Base-by-base conservation (phyloP, 495 filamentous ascomycete genomes). In the Extremus antarcticus region DNA sequence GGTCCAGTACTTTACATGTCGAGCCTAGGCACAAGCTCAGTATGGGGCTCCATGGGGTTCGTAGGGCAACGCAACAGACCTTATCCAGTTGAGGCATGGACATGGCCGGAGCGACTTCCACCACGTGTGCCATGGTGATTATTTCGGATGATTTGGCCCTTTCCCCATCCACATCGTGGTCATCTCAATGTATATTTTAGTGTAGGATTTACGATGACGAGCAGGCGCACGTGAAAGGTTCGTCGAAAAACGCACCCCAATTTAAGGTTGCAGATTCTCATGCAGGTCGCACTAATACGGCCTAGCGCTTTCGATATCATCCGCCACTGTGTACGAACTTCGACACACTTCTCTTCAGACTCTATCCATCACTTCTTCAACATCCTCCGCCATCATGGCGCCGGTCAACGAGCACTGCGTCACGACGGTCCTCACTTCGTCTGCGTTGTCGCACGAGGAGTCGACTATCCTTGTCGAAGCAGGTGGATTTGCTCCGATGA, bases 1-100 rank as follows among this genome's bases (percentile, higher is more conserved):
- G 57, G 88, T 80, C 84, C 91, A 97, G 76, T 95, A 98, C 65
- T 84, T 88, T 64, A 91, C 74, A 68, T 98, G 92, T 23, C 59
- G 59, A 7, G 50, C 16, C 59, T 61, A 32, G 3, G n/a, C 19
- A 25, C n/a, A 17, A 13, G 16, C 20, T 47, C 52, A 35, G 45
- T 45, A n/a, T 8, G 7, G 7, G 41, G 41, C 4, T 21, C 13
- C 7, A 35, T 45, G 10, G 21, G 13, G 10, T 51, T 22, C 21
- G 11, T 3, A 11, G 25, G 13, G 19, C 3, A 22, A 46, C 10
- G 3, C 10, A 46, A 25, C 56, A 19, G 46, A 58, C 56, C 51
- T 54, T 58, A 22, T 58, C 56, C 20, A 58, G 45, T 1, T 38
- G 20, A 3, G 56, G 56, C 25, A 13, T 4, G 7, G 29, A 7